phyloP scores from a whole-genome alignment of 176 grass and related monocot genomes.

The Guadua angustifolia region DNA sequence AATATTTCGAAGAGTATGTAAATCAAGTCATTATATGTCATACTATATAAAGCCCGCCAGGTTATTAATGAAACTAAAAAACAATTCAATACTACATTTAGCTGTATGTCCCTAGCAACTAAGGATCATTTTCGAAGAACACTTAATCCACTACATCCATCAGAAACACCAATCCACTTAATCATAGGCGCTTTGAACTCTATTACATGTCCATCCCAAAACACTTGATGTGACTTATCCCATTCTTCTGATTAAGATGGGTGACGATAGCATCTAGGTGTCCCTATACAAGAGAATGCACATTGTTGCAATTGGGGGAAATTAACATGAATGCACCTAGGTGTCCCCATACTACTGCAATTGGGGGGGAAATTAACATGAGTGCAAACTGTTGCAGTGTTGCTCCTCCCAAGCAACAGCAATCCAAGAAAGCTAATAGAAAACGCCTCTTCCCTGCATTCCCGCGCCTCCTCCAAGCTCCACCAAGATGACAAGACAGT shows the following conservation, averaged over 20 bases:
- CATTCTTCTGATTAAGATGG: background rate
- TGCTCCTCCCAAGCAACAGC: conserved; percentile 27
- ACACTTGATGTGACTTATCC: background rate
- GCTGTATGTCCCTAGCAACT: too few species aligned
- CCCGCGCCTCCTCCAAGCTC: background rate
- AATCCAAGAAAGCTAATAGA: conserved; percentile 1
- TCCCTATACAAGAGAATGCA: background rate
- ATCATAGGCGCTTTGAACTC: background rate
- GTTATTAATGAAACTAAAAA: too few species aligned
- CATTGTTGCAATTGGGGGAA: too few species aligned
- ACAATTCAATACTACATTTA: too few species aligned
- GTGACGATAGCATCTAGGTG: background rate
- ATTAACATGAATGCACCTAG: too few species aligned
- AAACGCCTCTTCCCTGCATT: too few species aligned
- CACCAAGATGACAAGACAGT: conserved; percentile 3
- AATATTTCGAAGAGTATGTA: too few species aligned
- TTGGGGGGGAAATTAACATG: background rate
- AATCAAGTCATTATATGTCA: too few species aligned
- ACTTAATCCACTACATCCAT: too few species aligned
- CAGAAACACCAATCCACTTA: too few species aligned
- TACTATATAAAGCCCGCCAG: too few species aligned
- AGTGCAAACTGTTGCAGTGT: background rate
- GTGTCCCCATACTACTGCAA: background rate
- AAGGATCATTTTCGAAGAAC: too few species aligned
- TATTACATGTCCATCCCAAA: background rate